Base-by-base conservation (phyloP, 129 eudicot genomes). In the Centrapalus pauciflorus region DNA sequence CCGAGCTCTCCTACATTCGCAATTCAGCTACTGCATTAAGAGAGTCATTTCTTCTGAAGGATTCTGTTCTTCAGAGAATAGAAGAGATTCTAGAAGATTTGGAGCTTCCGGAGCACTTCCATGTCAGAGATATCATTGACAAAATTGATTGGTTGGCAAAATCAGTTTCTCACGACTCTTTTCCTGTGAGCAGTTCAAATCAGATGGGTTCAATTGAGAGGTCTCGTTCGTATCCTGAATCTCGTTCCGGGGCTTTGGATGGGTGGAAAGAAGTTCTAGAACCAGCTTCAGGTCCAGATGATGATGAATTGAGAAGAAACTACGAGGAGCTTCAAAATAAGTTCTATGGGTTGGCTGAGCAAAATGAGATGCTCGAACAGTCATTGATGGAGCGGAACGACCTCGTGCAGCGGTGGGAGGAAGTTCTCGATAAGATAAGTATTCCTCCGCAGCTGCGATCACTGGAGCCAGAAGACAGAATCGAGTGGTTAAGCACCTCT, bases 1-100 rank as follows among this genome's bases (percentile, higher is more conserved):
- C 99, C 26, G 99, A 93, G 83, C 93, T 93, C 10, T 85, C 99
- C 10, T 93, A 93, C 83, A 93, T 93, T 77, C 95, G 99, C 24
- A 89, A 89, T 76, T 93, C 99, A 20, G 96, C 99, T 23, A 93
- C 99, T 76, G 99, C 99, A 55, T 54, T 93, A 40, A 77, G 99
- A 55, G 99, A 93, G 63, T 85, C 99, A 4, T 93, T 93, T 84
- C 87, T 85, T 67, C 80, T 93, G 27, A 93, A 93, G 70, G 99
- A 93, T 80, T 86, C 99, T 56, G 85, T 79, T 51, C 84, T 93
- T 76, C 99, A 88, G 74, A 78, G 95, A 74, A 84, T 93, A 27
- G 99, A 93, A 77, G 99, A 93, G 80, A 82, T 86, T 40, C 67
- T 93, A 25, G 96, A 93, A 81, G 96, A 93, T 67, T 64, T 93